Evolutionary conservation across 1,139 yeast genomes (phyloP), one percentile per base, ranked within the genome.

Genomic region (Diutina catenulata): DNA sequence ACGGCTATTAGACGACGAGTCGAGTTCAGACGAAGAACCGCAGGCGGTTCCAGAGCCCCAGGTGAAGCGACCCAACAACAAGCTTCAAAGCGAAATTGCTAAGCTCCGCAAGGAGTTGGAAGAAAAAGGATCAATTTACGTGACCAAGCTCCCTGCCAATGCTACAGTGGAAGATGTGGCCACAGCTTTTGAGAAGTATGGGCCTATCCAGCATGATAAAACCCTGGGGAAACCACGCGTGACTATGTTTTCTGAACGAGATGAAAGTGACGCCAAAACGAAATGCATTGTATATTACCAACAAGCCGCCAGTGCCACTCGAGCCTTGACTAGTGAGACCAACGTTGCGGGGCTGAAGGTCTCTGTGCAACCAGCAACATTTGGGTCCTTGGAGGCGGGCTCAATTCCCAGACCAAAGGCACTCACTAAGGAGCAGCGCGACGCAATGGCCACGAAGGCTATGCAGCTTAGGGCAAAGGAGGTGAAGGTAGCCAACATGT

Each of bases 41-140:
- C n/a, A n/a, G n/a, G n/a, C n/a, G n/a, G n/a, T n/a, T n/a, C n/a
- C n/a, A n/a, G n/a, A n/a, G n/a, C n/a, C n/a, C n/a, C n/a, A n/a
- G n/a, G n/a, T n/a, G n/a, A n/a, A n/a, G n/a, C n/a, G n/a, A n/a
- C n/a, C n/a, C n/a, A n/a, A n/a, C 15, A 19, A 19, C 9, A 31
- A 31, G 18, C 35, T 31, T 21, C 35, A 31, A 21, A n/a, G 15
- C 7, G 35, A 24, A 11, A 31, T 31, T 21, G 35, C 35, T 11
- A 21, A 24, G n/a, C 35, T 31, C 15, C 35, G 35, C 8, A 15
- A 31, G 15, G 35, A 31, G 19, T 31, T 31, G 7, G 21, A 21
- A 14, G 25, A 31, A 13, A 21, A 21, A 13, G 35, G 35, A 13
- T 21, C 23, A n/a, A 19, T 31, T 8, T 31, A 21, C 11, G 21